Conservation (phyloP, 2,329 filamentous ascomycete genomes). For the Capronia americana region DNA sequence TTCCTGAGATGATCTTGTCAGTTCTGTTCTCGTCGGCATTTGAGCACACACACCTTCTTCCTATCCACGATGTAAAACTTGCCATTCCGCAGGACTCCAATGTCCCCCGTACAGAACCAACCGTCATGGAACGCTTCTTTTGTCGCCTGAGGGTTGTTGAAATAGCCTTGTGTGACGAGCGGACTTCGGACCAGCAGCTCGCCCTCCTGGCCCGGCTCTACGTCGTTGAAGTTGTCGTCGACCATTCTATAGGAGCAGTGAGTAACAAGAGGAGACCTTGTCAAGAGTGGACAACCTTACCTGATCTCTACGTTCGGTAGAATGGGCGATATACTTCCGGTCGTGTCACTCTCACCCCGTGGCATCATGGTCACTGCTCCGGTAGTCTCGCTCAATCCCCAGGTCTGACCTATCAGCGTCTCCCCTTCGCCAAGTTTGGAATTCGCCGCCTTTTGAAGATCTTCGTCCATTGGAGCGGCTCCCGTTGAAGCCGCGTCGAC, state of each 20-base stretch:
- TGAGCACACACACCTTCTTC: constrained; percentile 56
- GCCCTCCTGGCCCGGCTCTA: constrained; percentile 34
- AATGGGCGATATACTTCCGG: constrained; percentile 53
- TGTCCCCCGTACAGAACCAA: constrained; percentile 46
- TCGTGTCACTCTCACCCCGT: constrained; percentile 50
- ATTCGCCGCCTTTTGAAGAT: constrained; percentile 60
- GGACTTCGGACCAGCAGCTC: constrained; percentile 35
- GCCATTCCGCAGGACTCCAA: constrained; percentile 53
- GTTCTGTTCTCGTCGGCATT: constrained; percentile 21
- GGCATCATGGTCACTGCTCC: constrained; percentile 56
- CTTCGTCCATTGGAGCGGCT: constrained; percentile 63
- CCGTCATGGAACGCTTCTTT: constrained; percentile 42
- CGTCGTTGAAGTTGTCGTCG: constrained; percentile 33
- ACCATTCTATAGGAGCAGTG: constrained; percentile 25
- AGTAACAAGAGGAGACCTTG: neutral
- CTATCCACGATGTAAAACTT: constrained; percentile 85
- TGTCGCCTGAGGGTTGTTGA: constrained; percentile 43
- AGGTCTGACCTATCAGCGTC: constrained; percentile 59
- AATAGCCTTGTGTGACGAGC: constrained; percentile 41
- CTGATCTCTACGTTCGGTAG: constrained; percentile 45
- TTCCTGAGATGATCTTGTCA: constrained; percentile 36
- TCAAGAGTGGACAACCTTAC: constrained; percentile 17
- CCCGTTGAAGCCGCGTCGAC: constrained; percentile 59
- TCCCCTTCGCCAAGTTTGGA: constrained; percentile 55
- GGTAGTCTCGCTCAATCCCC: constrained; percentile 64